These are phyloP conservation scores for Phoenix dactylifera DNA, from an alignment of 176 grass and related monocot species.

Conservation along the genomic window DNA sequence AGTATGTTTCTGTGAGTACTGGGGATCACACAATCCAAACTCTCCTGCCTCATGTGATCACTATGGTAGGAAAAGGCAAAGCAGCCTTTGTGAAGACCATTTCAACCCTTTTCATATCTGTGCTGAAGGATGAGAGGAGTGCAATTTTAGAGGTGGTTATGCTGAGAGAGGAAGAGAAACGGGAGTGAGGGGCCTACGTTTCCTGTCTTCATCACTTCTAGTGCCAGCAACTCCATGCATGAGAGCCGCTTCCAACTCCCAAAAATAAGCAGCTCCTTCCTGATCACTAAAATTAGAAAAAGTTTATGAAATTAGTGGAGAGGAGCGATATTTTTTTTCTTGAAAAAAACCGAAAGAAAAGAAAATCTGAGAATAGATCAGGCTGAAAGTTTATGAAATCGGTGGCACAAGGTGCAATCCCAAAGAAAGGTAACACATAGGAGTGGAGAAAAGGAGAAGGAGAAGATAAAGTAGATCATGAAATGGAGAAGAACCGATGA, in stretches of 20 bases:
- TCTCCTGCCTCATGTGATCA: not conserved
- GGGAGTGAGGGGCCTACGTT: slow-evolving; percentile 1
- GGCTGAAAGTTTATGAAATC: too few species aligned
- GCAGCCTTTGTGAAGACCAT: not conserved
- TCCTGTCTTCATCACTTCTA: slow-evolving; percentile 5
- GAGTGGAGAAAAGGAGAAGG: too few species aligned
- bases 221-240: slow-evolving; percentile 15
- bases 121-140: too few species aligned
- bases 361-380: too few species aligned
- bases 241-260: slow-evolving; percentile 11
- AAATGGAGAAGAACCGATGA: too few species aligned
- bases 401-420: too few species aligned
- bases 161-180: not conserved
- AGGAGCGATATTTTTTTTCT: too few species aligned
- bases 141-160: not conserved
- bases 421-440: too few species aligned
- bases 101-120: not conserved
- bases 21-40: not conserved
- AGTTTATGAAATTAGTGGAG: too few species aligned
- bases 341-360: too few species aligned
- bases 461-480: too few species aligned
- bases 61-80: not conserved
- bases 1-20: not conserved
- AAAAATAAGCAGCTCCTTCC: slow-evolving; percentile 15
- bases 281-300: slow-evolving; percentile 2